Evolutionary conservation across 2,329 filamentous ascomycete species (phyloP), one percentile per base, ranked within the genome.

Genomic region (Fusarium sororula): DNA sequence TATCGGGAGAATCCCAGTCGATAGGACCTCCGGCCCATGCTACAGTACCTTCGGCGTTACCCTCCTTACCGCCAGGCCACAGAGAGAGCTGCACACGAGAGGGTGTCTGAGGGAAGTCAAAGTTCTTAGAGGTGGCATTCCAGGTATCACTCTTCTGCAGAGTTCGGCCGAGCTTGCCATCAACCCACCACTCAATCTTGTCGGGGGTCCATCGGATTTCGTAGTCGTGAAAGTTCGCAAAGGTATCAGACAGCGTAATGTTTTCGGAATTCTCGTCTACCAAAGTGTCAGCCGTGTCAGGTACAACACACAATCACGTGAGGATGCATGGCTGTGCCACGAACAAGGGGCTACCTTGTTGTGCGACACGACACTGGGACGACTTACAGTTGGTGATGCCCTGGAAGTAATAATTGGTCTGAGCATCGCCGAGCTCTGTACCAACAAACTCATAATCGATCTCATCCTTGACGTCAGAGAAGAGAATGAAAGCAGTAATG

Each of bases 321-420:
- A 65, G 50, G 22, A 45, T 48, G 38, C 37, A 35, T 35, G 28
- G 44, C 26, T 44, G 54, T 62, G 48, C 47, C 53, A 59, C 66
- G 28, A 38, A 50, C 39, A 63, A 55, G 71, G 55, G 58, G 26
- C 18, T 56, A 44, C 63, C 51, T 47, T 32, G 39, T 30, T 70
- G 47, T 70, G 24, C 24, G 30, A 66, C 45, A n/a, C 18, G n/a
- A 66, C 45, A 22, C 18, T 8, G 17, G 22, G 38, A 51, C 37
- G 10, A 81, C 94, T 87, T 87, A 97, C 94, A 98, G 82, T 96
- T 88, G 44, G 94, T 92, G 73, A 98, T 92, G 80, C 96, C 96
- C 85, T 98, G 95, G 85, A 93, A 98, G 85, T 98, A 99, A 87
- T 91, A 99, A 86, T 99, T 99, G 81, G 95, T 96, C 86, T 99